phyloP scores from a whole-genome alignment of 495 filamentous ascomycete genomes.

The Delitschia confertaspora region DNA sequence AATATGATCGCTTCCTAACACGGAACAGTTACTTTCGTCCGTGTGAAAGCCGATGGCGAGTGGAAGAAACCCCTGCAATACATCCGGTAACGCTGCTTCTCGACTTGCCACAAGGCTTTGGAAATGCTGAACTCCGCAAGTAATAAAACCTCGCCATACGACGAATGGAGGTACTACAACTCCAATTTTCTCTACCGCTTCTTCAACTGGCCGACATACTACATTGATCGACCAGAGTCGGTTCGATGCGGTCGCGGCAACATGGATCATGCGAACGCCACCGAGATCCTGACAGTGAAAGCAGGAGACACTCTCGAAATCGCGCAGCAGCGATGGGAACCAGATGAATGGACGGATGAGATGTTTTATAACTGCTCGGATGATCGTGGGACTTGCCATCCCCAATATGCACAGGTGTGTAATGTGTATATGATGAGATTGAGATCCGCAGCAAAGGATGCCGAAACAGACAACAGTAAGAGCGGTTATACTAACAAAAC shows the following conservation, averaged over 20 bases:
- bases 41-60: conserved; percentile 1
- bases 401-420: background rate
- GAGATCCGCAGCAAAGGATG: background rate
- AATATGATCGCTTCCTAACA: background rate
- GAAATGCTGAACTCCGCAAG: background rate
- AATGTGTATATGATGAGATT: background rate
- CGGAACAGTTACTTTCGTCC: conserved; percentile 11
- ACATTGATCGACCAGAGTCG: conserved; percentile 8
- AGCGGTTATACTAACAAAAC: background rate
- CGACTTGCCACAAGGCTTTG: background rate
- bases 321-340: conserved; percentile 9
- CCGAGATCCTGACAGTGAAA: conserved; percentile 8
- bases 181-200: conserved; percentile 3
- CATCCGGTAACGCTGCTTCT: conserved; percentile 7
- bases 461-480: background rate
- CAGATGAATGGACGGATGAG: conserved; percentile 4
- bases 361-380: conserved; percentile 5
- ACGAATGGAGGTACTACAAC: conserved; percentile 1
- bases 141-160: conserved; percentile 16
- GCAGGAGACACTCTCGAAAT: conserved; percentile 12
- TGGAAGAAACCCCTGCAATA: conserved; percentile 10
- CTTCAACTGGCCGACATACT: conserved; percentile 13
- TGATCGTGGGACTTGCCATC: conserved; percentile 7
- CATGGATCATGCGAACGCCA: conserved; percentile 13
- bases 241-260: conserved; percentile 18